Conservation (phyloP, 2,329 filamentous ascomycete species). For the Alternaria sp. region DNA sequence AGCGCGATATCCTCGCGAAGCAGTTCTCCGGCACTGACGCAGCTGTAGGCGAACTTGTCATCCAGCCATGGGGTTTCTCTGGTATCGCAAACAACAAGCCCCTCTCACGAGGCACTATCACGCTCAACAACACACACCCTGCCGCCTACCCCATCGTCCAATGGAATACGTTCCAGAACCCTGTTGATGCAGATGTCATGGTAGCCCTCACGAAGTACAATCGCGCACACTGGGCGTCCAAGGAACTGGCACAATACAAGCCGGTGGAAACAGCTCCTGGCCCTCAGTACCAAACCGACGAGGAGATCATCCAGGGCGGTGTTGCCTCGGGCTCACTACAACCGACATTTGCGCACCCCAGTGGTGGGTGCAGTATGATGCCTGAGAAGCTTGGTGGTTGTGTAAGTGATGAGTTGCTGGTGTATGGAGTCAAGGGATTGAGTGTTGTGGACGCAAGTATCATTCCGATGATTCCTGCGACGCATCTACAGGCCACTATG, state of each 20-base stretch:
- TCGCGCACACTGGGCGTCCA: constrained; percentile 35
- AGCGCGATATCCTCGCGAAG: constrained; percentile 10
- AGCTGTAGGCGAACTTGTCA: constrained; percentile 32
- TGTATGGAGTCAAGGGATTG: constrained; percentile 27
- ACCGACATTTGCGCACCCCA: constrained; percentile 24
- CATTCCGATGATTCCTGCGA: constrained; percentile 22
- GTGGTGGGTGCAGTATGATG: constrained; percentile 28
- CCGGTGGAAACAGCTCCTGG: constrained; percentile 40
- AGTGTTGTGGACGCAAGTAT: constrained; percentile 36
- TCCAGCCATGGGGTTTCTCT: constrained; percentile 11
- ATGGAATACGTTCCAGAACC: constrained; percentile 42
- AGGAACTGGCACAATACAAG: constrained; percentile 27
- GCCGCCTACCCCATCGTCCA: constrained; percentile 30
- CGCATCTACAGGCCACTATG: constrained; percentile 29
- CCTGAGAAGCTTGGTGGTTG: constrained; percentile 23
- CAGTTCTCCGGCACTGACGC: constrained; percentile 13
- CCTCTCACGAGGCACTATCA: constrained; percentile 38
- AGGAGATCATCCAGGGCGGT: constrained; percentile 14
- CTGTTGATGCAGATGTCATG: constrained; percentile 43
- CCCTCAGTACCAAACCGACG: constrained; percentile 15
- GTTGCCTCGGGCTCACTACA: constrained; percentile 3
- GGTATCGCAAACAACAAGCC: constrained; percentile 14
- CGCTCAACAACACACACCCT: constrained; percentile 40
- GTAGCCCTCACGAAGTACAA: constrained; percentile 40
- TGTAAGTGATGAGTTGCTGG: constrained; percentile 19